Conservation (phyloP, 805 yeast species). For the Sugiyamaella americana region DNA sequence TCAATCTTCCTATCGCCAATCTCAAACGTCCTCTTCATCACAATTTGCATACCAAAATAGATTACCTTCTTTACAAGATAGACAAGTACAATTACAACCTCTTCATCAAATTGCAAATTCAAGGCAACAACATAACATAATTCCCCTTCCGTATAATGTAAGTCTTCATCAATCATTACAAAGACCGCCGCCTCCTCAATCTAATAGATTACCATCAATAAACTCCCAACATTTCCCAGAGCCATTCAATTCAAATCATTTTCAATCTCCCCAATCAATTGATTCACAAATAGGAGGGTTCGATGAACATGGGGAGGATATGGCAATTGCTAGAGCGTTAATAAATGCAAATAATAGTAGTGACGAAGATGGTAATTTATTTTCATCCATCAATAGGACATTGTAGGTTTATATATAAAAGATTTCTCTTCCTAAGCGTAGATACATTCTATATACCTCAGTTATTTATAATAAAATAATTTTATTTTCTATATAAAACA, state of each 20-base stretch:
- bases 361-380: neutral
- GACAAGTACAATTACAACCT: no score
- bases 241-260: neutral
- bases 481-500: no score
- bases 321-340: conserved; percentile 60
- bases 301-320: conserved; percentile 45
- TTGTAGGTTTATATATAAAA: no score
- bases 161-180: conserved; percentile 3
- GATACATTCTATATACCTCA: no score
- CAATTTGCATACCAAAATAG: neutral
- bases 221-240: neutral
- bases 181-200: neutral
- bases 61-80: neutral
- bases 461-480: no score
- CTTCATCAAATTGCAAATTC: no score
- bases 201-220: neutral
- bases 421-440: no score
- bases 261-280: conserved; percentile 39
- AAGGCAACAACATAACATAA: no score
- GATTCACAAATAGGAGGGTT: conserved; percentile 52
- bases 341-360: conserved; percentile 44
- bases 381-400: no score
- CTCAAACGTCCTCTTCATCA: neutral
- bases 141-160: neutral
- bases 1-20: no score